A percentile compares a stretch with the other conserved stretches of the same genome.
Evolutionary conservation across 176 grass and related monocot genomes (phyloP).

Genomic region (Carex scoparia): DNA sequence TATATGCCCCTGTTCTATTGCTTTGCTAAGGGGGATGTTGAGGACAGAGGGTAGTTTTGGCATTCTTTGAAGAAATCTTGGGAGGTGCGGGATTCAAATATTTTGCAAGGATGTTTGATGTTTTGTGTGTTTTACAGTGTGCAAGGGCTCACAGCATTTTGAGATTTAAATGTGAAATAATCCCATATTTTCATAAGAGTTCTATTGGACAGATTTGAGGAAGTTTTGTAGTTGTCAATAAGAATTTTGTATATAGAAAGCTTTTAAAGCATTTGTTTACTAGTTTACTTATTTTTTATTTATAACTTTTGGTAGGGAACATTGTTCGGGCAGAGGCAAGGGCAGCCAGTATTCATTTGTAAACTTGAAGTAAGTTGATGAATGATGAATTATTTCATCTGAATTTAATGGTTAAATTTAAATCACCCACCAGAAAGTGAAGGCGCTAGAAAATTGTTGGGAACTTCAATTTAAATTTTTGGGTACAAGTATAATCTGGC

Average conservation of each 20-base stretch:
- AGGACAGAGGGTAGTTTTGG: neutral
- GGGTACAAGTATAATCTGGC: neutral
- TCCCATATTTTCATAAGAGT: neutral
- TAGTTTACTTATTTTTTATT: neutral
- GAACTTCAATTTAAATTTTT: neutral
- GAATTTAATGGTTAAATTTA: conserved; percentile 12
- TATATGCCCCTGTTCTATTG: neutral
- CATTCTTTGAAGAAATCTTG: neutral
- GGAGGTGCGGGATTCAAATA: neutral
- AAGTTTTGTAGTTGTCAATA: neutral
- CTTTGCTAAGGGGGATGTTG: neutral
- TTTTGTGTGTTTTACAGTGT: too few relatives aligned
- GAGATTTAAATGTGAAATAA: neutral
- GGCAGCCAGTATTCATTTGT: conserved; percentile 95
- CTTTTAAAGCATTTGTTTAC: neutral
- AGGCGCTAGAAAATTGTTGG: neutral
- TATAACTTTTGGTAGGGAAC: conserved; percentile 56
- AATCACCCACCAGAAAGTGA: neutral
- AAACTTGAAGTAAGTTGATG: conserved; percentile 89
- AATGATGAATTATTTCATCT: neutral
- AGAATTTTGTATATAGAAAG: neutral
- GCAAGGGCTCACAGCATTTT: neutral
- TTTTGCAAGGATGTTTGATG: neutral
- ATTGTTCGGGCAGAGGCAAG: conserved; percentile 89
- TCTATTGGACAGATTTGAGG: neutral